Percentiles rank a stretch among this genome's conserved stretches.
phyloP scores from a whole-genome alignment of 768 basidiomycete genomes.

The Lentinula edodes region DNA sequence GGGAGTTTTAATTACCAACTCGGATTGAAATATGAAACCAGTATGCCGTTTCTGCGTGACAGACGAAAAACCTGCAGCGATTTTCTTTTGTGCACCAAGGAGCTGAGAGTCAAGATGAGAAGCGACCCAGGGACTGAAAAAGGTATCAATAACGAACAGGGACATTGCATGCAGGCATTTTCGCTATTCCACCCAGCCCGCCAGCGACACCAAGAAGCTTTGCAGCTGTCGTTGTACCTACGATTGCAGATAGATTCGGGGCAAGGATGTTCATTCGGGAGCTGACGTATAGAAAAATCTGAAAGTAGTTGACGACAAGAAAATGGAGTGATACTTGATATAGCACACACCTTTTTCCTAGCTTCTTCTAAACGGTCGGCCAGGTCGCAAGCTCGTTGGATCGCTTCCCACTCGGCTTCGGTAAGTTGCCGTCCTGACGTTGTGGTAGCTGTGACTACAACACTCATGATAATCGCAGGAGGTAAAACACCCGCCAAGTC shows the following conservation, averaged over 20 bases:
- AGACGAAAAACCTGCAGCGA: constrained; percentile 88
- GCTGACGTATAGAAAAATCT: constrained; percentile 99
- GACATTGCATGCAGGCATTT: constrained; percentile 95
- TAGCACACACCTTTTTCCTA: constrained; percentile 64
- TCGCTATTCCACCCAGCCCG: constrained; percentile 82
- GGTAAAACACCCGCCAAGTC: constrained; percentile 76
- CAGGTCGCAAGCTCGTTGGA: constrained; percentile 83
- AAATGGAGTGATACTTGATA: neutral
- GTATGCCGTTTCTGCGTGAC: constrained; percentile 87
- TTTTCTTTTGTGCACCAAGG: constrained; percentile 89
- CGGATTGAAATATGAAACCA: constrained; percentile 95
- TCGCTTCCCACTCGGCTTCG: constrained; percentile 70
- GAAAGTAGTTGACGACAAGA: neutral
- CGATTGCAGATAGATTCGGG: constrained; percentile 96
- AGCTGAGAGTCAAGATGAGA: constrained; percentile 42
- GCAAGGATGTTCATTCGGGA: constrained; percentile 98
- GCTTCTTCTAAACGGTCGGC: constrained; percentile 86
- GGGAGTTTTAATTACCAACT: constrained; percentile 79
- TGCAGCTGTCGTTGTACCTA: constrained; percentile 97
- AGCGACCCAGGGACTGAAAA: neutral
- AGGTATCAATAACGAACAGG: constrained; percentile 51
- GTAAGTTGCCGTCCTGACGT: constrained; percentile 72
- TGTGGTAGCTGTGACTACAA: constrained; percentile 92
- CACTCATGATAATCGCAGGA: constrained; percentile 90
- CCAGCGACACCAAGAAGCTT: constrained; percentile 97